These are phyloP conservation scores for Aristolochia californica DNA, from an alignment of 164 flowering plant genomes.

Conservation along the genomic window DNA sequence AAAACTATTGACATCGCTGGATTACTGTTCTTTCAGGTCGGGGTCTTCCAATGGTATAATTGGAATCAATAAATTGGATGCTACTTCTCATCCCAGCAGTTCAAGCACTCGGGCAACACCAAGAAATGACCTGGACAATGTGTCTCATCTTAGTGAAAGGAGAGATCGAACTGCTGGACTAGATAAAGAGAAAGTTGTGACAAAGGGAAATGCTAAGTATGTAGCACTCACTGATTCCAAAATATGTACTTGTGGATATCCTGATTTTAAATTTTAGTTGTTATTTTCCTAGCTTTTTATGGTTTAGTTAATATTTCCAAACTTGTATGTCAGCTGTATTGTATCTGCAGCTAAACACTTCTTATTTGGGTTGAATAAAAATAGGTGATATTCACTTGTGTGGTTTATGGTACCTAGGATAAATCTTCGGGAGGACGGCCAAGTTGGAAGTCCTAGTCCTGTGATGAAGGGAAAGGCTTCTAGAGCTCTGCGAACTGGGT, in stretches of 20 bases:
- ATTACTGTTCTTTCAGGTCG: slow-evolving; percentile 29
- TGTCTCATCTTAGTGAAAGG: slow-evolving; percentile 21
- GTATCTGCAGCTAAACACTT: neutral
- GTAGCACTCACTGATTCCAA: neutral
- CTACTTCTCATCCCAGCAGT: slow-evolving; percentile 25
- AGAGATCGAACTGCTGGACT: slow-evolving; percentile 33
- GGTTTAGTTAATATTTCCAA: neutral
- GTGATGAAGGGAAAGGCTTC: slow-evolving; percentile 65
- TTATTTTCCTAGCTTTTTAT: too few relatives aligned
- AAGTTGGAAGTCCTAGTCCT: slow-evolving; percentile 27
- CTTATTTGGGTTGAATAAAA: too few relatives aligned
- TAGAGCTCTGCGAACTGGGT: slow-evolving; percentile 54
- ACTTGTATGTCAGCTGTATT: neutral
- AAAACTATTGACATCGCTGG: neutral
- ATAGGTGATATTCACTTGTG: neutral
- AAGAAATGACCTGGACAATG: slow-evolving; percentile 47
- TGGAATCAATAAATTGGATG: slow-evolving; percentile 43
- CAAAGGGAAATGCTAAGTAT: slow-evolving; percentile 28
- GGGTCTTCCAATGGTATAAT: slow-evolving; percentile 33
- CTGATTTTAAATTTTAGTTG: neutral
- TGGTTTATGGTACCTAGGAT: slow-evolving; percentile 32
- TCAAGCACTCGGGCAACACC: slow-evolving; percentile 24
- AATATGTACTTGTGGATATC: neutral
- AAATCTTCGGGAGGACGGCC: slow-evolving; percentile 39
- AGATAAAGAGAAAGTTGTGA: slow-evolving; percentile 31